Conservation (phyloP, 1,284 basidiomycete genomes). For the Puccinia sorghi region DNA sequence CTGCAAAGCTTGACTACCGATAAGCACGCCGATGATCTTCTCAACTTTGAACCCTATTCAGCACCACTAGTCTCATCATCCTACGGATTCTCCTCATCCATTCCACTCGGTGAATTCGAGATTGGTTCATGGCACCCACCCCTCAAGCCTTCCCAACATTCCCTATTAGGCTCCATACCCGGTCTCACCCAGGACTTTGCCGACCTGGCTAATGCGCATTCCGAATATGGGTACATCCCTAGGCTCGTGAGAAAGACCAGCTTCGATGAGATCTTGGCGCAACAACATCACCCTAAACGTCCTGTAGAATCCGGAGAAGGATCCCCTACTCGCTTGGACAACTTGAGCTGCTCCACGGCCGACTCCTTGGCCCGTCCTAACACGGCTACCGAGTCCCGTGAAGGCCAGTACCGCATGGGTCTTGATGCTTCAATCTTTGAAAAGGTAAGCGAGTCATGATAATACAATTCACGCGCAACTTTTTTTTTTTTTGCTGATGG, state of each 20-base stretch:
- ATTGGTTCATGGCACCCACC: constrained; percentile 26
- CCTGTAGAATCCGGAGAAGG: not conserved
- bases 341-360: not conserved
- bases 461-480: no score
- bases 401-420: not conserved
- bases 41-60: not conserved
- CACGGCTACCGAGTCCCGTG: constrained; percentile 20
- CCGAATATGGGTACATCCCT: constrained; percentile 47
- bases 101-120: constrained; percentile 15
- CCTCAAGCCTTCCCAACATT: constrained; percentile 36
- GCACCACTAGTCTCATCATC: not conserved
- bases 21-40: not conserved
- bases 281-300: constrained; percentile 32
- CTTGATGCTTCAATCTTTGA: not conserved
- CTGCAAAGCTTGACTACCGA: constrained; percentile 3
- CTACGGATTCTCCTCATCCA: constrained; percentile 1
- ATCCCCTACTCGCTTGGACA: constrained; percentile 5
- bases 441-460: not conserved
- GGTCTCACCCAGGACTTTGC: constrained; percentile 42
- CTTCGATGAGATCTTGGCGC: constrained; percentile 47
- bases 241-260: constrained; percentile 46
- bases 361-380: constrained; percentile 21
- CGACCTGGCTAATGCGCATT: constrained; percentile 32
- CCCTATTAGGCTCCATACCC: constrained; percentile 26
- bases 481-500: not conserved